These are phyloP conservation scores for Nematodospora anomalae DNA, from an alignment of 1,139 yeast species.

Conservation along the genomic window DNA sequence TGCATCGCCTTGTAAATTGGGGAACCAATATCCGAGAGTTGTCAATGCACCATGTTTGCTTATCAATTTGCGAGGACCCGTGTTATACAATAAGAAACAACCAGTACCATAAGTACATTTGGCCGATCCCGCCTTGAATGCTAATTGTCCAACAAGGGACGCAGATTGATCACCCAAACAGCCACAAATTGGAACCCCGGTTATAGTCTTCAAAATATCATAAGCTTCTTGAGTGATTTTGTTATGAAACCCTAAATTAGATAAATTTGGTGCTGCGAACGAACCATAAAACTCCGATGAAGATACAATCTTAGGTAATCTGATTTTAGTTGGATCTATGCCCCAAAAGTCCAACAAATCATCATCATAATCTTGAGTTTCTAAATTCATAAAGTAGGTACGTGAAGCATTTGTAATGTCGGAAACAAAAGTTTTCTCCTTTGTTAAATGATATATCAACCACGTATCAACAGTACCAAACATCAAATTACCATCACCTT, in stretches of 20 bases:
- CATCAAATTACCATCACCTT: constrained; percentile 72
- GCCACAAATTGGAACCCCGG: constrained; percentile 77
- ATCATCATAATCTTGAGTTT: constrained; percentile 73
- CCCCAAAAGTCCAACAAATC: constrained; percentile 77
- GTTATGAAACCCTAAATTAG: constrained; percentile 51
- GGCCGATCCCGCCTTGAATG: constrained; percentile 80
- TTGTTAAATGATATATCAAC: constrained; percentile 84
- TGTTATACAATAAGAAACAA: constrained; percentile 85
- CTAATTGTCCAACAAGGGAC: constrained; percentile 90
- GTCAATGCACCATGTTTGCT: constrained; percentile 83
- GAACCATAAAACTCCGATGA: constrained; percentile 80
- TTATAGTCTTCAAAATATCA: constrained; percentile 48
- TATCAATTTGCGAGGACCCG: constrained; percentile 66
- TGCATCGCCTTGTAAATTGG: constrained; percentile 52
- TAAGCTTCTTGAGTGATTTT: constrained; percentile 52
- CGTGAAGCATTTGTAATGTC: constrained; percentile 92
- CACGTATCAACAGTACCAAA: constrained; percentile 96
- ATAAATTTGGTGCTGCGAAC: constrained; percentile 59
- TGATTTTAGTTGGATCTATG: constrained; percentile 66
- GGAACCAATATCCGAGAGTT: constrained; percentile 89
- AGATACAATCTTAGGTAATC: constrained; percentile 78
- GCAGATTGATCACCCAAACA: constrained; percentile 95
- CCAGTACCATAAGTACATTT: constrained; percentile 99
- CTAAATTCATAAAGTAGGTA: constrained; percentile 86
- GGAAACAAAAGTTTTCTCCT: constrained; percentile 69